phyloP scores from a whole-genome alignment of 306 rosid genomes.

The Boehmeria nivea region DNA sequence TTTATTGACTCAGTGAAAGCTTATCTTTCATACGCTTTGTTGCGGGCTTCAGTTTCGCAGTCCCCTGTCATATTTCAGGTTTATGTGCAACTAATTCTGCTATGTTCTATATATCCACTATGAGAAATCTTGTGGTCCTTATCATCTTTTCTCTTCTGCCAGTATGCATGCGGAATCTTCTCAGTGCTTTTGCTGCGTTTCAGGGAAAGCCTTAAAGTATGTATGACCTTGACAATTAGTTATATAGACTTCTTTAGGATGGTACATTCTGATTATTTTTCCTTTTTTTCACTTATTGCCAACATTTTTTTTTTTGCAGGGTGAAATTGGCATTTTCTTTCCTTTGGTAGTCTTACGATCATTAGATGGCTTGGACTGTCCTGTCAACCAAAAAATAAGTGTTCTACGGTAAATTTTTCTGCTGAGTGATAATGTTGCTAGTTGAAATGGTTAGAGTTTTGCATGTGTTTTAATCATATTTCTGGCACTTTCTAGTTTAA shows the following conservation, averaged over 20 bases:
- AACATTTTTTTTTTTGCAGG: constrained; percentile 51
- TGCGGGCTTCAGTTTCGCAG: constrained; percentile 94
- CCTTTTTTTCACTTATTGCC: constrained; percentile 11
- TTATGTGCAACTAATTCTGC: constrained; percentile 17
- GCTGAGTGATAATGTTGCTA: constrained; percentile 23
- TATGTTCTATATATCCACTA: constrained; percentile 12
- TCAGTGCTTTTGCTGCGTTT: constrained; percentile 83
- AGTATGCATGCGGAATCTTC: constrained; percentile 96
- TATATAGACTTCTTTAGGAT: constrained; percentile 14
- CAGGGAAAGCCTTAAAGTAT: constrained; percentile 98
- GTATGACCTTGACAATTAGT: constrained; percentile 32
- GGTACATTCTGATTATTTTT: constrained; percentile 12
- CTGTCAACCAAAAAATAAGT: constrained; percentile 77
- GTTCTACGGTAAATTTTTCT: constrained; percentile 74
- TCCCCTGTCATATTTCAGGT: constrained; percentile 98
- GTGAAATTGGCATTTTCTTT: constrained; percentile 97
- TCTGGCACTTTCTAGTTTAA: constrained; percentile 11
- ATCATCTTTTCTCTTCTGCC: constrained; percentile 39
- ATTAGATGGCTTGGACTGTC: constrained; percentile 73
- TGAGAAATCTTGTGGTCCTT: constrained; percentile 5
- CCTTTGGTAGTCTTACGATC: constrained; percentile 93
- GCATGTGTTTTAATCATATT: constrained; percentile 6
- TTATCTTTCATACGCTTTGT: constrained; percentile 88
- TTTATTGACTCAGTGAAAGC: constrained; percentile 99
- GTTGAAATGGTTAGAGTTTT: constrained; percentile 1